A percentile compares a stretch with the other conserved stretches of the same genome.
Evolutionary conservation across 257 asterid genomes (phyloP).

Genomic region (Gentiana macrophylla): DNA sequence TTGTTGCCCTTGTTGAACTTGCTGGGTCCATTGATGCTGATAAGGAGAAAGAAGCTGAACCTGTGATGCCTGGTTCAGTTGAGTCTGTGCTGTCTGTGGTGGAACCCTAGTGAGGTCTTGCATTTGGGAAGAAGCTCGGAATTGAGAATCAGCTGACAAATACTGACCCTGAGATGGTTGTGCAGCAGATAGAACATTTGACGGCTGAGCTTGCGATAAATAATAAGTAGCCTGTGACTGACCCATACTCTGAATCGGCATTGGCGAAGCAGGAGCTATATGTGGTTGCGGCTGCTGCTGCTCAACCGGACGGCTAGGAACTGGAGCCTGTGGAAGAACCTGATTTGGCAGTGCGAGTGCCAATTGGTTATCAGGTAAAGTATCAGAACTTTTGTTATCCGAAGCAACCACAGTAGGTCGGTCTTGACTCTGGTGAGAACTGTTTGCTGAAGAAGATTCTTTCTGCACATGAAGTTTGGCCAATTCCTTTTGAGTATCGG

Average conservation of each 20-base stretch:
- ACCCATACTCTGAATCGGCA: constrained; percentile 48
- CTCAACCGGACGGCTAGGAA: constrained; percentile 36
- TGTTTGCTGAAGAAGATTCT: constrained; percentile 42
- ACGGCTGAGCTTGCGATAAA: constrained; percentile 42
- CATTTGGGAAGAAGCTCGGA: constrained; percentile 34
- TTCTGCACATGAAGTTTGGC: constrained; percentile 84
- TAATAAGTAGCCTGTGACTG: constrained; percentile 45
- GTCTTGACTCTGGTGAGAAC: constrained; percentile 52
- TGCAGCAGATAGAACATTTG: constrained; percentile 25
- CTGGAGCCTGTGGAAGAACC: constrained; percentile 39
- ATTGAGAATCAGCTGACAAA: constrained; percentile 35
- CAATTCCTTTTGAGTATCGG: constrained; percentile 84
- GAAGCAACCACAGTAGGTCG: constrained; percentile 30
- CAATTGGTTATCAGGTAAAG: constrained; percentile 47
- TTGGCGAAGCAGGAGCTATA: constrained; percentile 42
- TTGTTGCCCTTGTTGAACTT: constrained; percentile 35
- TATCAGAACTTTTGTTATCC: constrained; percentile 47
- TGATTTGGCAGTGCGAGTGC: constrained; percentile 94
- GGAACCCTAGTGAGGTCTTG: constrained; percentile 45
- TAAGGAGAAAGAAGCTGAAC: constrained; percentile 36
- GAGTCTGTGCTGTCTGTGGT: constrained; percentile 52
- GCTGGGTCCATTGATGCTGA: constrained; percentile 79
- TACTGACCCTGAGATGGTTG: constrained; percentile 54
- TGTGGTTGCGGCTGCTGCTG: constrained; percentile 52
- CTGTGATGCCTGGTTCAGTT: constrained; percentile 47